These are phyloP conservation scores for Seminavis robusta DNA, from an alignment of 108 stramenopile species.

Conservation along the genomic window DNA sequence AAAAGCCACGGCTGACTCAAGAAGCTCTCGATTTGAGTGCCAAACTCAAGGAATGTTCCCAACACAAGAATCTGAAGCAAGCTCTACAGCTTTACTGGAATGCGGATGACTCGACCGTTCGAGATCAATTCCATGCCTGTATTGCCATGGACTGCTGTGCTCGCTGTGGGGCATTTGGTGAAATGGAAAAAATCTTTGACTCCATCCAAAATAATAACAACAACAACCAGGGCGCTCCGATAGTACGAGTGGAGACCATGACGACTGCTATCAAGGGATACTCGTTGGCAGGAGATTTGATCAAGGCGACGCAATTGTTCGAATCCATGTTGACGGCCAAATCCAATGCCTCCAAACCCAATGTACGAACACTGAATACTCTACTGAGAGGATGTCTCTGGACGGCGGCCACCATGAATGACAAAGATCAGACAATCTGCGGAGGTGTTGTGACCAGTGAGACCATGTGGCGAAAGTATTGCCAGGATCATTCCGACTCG, in stretches of 20 bases:
- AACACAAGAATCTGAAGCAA: slow-evolving; percentile 61
- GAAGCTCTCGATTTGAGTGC: slow-evolving; percentile 62
- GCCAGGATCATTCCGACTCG: background rate
- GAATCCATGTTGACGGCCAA: slow-evolving; percentile 34
- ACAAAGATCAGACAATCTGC: slow-evolving; percentile 21
- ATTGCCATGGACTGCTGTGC: slow-evolving; percentile 80
- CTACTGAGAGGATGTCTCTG: slow-evolving; percentile 80
- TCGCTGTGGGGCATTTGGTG: slow-evolving; percentile 63
- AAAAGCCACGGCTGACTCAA: slow-evolving; percentile 24
- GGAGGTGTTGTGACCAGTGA: slow-evolving; percentile 77
- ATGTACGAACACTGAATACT: slow-evolving; percentile 82
- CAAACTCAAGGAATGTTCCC: slow-evolving; percentile 55
- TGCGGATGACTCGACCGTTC: slow-evolving; percentile 35
- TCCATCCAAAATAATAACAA: too few relatives aligned
- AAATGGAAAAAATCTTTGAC: slow-evolving; percentile 34
- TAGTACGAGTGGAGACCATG: slow-evolving; percentile 53
- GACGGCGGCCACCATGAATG: slow-evolving; percentile 53
- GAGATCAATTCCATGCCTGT: slow-evolving; percentile 79
- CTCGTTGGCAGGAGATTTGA: slow-evolving; percentile 65
- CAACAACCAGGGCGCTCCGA: background rate
- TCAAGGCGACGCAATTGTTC: slow-evolving; percentile 62
- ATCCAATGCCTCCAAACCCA: slow-evolving; percentile 35
- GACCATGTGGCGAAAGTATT: slow-evolving; percentile 51
- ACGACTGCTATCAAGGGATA: slow-evolving; percentile 80
- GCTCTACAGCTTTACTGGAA: slow-evolving; percentile 57